Conservation (phyloP, 2,329 filamentous ascomycete species). For the Talaromyces marneffei region DNA sequence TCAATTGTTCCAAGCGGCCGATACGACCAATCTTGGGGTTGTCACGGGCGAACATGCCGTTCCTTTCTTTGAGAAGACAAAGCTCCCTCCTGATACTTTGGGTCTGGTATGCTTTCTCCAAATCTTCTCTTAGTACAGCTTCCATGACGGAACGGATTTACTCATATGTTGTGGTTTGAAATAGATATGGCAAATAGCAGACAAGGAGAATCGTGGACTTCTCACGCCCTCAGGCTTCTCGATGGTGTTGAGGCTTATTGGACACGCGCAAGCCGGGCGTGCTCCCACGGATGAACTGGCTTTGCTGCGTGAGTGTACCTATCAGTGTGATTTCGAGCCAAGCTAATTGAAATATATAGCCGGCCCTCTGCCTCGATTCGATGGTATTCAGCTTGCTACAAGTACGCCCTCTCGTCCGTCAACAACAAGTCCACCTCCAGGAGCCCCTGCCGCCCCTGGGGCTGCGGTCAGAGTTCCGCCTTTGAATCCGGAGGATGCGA, state of each 20-base stretch:
- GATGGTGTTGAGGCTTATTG: constrained; percentile 86
- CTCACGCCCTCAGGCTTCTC: constrained; percentile 90
- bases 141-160: not conserved
- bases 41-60: constrained; percentile 95
- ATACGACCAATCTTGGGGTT: constrained; percentile 84
- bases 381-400: constrained; percentile 58
- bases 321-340: not conserved
- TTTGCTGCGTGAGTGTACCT: constrained; percentile 56
- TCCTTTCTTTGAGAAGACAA: constrained; percentile 96
- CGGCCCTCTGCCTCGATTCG: constrained; percentile 87
- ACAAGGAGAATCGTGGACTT: constrained; percentile 91
- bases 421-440: constrained; percentile 42
- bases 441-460: constrained; percentile 31
- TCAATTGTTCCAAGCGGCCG: constrained; percentile 87
- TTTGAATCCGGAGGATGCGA: constrained; percentile 78
- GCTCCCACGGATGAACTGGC: constrained; percentile 77
- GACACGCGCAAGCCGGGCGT: constrained; percentile 84
- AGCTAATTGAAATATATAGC: constrained; percentile 32
- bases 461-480: constrained; percentile 81
- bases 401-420: constrained; percentile 46
- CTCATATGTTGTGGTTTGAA: not conserved
- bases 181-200: constrained; percentile 98
- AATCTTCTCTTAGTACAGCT: not conserved
- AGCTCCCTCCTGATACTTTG: constrained; percentile 74
- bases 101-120: constrained; percentile 64